Evolutionary conservation across 164 flowering plant species (phyloP), one percentile per base, ranked within the genome.

Genomic region (Tetracentron sinense): DNA sequence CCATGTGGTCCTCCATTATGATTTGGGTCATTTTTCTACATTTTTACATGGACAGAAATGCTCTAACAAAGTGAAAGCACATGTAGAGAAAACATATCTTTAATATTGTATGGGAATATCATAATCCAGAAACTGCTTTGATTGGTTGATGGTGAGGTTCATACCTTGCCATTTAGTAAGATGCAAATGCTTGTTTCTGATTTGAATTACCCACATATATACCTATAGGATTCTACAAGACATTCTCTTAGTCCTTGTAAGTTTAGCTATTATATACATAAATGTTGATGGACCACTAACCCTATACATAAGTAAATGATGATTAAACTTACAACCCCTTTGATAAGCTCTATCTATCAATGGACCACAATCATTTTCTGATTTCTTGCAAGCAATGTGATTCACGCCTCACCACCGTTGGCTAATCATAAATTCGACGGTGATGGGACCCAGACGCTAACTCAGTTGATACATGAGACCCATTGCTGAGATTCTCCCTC

Each of bases 1-100:
- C 25, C 73, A 70, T 64, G 73, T 70, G 73, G 68, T 64, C 58
- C 68, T 53, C 7, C 33, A 68, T 61, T n/a, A 31, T 47, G 66
- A 22, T 59, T 29, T 50, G 63, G 69, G 27, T 42, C 50, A 4
- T 46, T 54, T n/a, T n/a, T n/a, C 48, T 33, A 55, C 50, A n/a
- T 61, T 53, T 19, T 20, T 54, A 59, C 42, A 14, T 29, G 56
- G 60, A 38, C 21, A 26, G 55, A 16, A 25, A 11, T 35, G 29
- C 42, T 38, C 42, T 50, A 58, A 69, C 54, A 20, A 54, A 63
- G 54, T 42, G 59, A 58, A 62, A 47, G 68, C 73, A 69, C 73
- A 64, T 69, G 73, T n/a, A 30, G 53, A 35, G 56, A 42, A 62
- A 42, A 51, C 17, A 29, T 27, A 50, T 31, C n/a, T 58, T 48